Evolutionary conservation across 176 grass and related monocot species (phyloP), one percentile per base, ranked within the genome.

Genomic region (Urochloa ruziziensis): DNA sequence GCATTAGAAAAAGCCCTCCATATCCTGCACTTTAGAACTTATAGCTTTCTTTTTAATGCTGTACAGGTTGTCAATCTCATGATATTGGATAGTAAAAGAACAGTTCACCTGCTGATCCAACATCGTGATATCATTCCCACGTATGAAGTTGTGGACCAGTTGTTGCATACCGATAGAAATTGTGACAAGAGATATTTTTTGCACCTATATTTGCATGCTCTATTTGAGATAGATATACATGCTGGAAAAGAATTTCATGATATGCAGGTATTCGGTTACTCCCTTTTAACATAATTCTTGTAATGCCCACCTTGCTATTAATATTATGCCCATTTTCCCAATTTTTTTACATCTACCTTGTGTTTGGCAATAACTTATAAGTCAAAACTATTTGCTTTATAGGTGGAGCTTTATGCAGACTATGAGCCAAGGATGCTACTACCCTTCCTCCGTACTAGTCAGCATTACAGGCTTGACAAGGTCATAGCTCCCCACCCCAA

Each of bases 331-430:
- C n/a, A 62, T 66, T 72, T 51, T 21, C n/a, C 75, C 37, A 12
- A 44, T 35, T 79, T 83, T 52, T 83, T 27, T 81, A 46, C 7
- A 49, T 42, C 21, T 84, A 33, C 18, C 47, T 76, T 35, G 33
- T 67, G 65, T 67, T 83, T 83, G 44, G 35, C 69, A 71, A 58
- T 46, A 86, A 87, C 32, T 61, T 13, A 6, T 75, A 78, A 67
- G 24, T 60, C 27, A 57, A 76, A 86, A 83, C 35, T 64, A 24
- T 86, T 42, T 79, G 24, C 54, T 6, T 35, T 75, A 49, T 74
- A 99, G 96, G 87, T 99, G 77, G 96, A 94, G 39, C 91, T 99
- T 88, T 99, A 99, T 91, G 96, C 91, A 58, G 96, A 99, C 37
- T 99, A 94, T 36, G 93, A 96, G 52, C 87, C 89, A 83, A 83